These are phyloP conservation scores for Solanum neorickii DNA, from an alignment of 257 asterid genomes.

Conservation along the genomic window DNA sequence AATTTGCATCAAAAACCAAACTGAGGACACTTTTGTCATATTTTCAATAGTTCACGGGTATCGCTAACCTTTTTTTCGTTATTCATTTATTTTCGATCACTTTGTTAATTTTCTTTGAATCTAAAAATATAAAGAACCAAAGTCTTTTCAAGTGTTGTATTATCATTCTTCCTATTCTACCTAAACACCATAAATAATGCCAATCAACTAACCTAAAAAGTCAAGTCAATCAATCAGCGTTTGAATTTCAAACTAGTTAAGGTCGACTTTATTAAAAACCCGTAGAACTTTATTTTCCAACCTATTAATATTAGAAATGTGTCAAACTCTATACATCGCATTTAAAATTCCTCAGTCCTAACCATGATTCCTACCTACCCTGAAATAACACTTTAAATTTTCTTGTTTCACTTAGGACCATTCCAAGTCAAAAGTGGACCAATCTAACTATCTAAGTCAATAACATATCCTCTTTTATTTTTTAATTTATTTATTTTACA, in stretches of 20 bases:
- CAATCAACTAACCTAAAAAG: neutral
- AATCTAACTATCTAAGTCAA: neutral
- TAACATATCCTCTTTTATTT: neutral
- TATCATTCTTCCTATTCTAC: neutral
- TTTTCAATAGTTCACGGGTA: too few relatives aligned
- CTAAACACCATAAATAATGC: neutral
- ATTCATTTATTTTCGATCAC: neutral
- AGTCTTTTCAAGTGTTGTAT: neutral
- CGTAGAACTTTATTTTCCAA: neutral
- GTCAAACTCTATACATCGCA: neutral
- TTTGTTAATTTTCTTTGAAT: neutral
- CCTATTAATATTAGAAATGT: neutral
- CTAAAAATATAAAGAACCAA: neutral
- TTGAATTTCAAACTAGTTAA: neutral
- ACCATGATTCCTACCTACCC: neutral
- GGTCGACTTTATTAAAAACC: rapidly evolving
- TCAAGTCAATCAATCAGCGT: neutral
- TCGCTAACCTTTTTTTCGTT: too few relatives aligned
- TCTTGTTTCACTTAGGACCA: neutral
- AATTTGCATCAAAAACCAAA: too few relatives aligned
- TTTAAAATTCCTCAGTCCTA: neutral
- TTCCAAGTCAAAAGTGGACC: neutral
- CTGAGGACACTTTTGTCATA: neutral
- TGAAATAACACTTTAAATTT: neutral
- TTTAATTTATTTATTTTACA: neutral